Evolutionary conservation across 1,139 yeast species (phyloP).

Genomic region (Trichomonascaceae sp.): DNA sequence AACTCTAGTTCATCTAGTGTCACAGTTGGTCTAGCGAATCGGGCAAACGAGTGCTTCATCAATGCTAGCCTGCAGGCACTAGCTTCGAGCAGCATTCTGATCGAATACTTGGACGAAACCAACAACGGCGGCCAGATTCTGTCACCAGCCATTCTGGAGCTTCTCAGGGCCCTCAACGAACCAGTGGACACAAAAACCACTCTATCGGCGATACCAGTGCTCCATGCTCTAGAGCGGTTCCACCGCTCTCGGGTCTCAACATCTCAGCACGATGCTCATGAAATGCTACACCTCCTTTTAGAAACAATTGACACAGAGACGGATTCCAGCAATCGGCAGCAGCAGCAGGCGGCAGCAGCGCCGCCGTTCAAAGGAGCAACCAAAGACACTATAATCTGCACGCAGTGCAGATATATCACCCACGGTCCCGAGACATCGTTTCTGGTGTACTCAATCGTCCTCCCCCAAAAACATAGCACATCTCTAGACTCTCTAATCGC

Average conservation of each 20-base stretch:
- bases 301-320: slow-evolving; percentile 69
- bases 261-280: slow-evolving; percentile 92
- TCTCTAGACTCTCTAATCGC: slow-evolving; percentile 42
- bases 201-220: slow-evolving; percentile 65
- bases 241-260: slow-evolving; percentile 66
- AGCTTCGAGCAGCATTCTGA: slow-evolving; percentile 50
- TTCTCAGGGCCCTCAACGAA: slow-evolving; percentile 49
- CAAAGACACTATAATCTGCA: background rate
- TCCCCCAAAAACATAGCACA: slow-evolving; percentile 46
- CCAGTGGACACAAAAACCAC: slow-evolving; percentile 43
- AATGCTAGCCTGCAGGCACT: slow-evolving; percentile 84
- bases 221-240: slow-evolving; percentile 62
- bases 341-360: slow-evolving; percentile 11
- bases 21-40: slow-evolving; percentile 73
- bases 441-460: slow-evolving; percentile 57
- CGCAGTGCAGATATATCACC: background rate
- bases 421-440: slow-evolving; percentile 39
- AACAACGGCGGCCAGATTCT: slow-evolving; percentile 3
- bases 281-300: slow-evolving; percentile 62
- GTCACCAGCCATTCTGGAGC: slow-evolving; percentile 35
- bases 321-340: slow-evolving; percentile 27
- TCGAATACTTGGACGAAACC: slow-evolving; percentile 32
- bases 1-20: too few relatives aligned
- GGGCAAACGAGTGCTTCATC: slow-evolving; percentile 85
- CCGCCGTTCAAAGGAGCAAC: slow-evolving; percentile 7